These are phyloP conservation scores for Russula ochroleuca DNA, from an alignment of 768 basidiomycete genomes.

Conservation along the genomic window DNA sequence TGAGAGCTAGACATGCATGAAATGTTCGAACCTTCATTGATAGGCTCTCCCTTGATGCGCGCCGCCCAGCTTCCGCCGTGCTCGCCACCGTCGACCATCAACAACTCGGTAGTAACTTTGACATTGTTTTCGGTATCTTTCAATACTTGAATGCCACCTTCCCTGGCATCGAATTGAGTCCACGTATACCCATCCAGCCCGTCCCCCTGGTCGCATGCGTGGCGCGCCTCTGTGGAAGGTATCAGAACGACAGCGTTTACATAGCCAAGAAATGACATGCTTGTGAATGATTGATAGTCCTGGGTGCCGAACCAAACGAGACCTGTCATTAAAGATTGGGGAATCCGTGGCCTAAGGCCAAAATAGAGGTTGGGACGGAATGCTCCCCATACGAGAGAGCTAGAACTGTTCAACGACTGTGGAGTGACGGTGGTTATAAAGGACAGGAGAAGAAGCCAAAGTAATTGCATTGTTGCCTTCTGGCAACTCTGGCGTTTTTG, in stretches of 20 bases:
- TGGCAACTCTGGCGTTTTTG: not conserved
- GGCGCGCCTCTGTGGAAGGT: slow-evolving; percentile 56
- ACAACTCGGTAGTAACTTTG: slow-evolving; percentile 74
- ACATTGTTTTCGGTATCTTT: slow-evolving; percentile 82
- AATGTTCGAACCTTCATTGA: slow-evolving; percentile 52
- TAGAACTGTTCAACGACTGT: slow-evolving; percentile 45
- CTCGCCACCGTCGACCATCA: slow-evolving; percentile 79
- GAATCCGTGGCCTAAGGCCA: slow-evolving; percentile 78
- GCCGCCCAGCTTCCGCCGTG: slow-evolving; percentile 89
- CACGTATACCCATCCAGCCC: slow-evolving; percentile 78
- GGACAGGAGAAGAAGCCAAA: slow-evolving; percentile 45
- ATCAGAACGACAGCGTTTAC: slow-evolving; percentile 5
- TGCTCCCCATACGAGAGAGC: slow-evolving; percentile 69
- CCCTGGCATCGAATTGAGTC: slow-evolving; percentile 80
- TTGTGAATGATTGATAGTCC: slow-evolving; percentile 65
- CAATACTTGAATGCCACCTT: slow-evolving; percentile 82
- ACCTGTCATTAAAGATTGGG: slow-evolving; percentile 88
- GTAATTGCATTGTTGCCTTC: slow-evolving; percentile 39
- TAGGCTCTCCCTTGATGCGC: slow-evolving; percentile 74
- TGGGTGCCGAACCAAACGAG: slow-evolving; percentile 93
- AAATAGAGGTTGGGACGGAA: slow-evolving; percentile 96
- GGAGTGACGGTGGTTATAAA: slow-evolving; percentile 41
- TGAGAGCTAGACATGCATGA: not conserved
- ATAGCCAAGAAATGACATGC: slow-evolving; percentile 41
- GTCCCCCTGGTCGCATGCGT: slow-evolving; percentile 87